Base-by-base conservation (phyloP, 495 filamentous ascomycete genomes). In the Aspergillus carlsbadensis region DNA sequence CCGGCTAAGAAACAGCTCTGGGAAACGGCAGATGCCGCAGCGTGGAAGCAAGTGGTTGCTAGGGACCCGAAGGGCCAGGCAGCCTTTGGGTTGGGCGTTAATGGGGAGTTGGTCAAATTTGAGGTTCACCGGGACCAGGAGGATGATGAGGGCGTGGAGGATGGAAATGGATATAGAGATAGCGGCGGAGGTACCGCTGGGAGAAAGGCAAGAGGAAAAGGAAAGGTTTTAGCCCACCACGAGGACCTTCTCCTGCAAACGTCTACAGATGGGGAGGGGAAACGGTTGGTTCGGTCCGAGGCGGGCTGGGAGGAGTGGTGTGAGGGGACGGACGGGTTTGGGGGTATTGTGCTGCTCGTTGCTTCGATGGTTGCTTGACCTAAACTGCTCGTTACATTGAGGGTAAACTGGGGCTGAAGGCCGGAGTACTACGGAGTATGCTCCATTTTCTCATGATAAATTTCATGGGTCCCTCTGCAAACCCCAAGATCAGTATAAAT, bases 1-100 rank as follows among this genome's bases (percentile, higher is more conserved):
- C 78, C 78, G 17, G 67, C 72, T 3, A 72, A 68, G 53, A 78
- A 74, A 62, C 69, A 70, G 54, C 70, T 79, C 6, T 81, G 78
- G 78, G 75, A 79, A 66, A 75, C 78, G 52, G 46, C 46, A 10
- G 66, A 76, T 57, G 69, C 68, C 57, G 33, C 35, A 10, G 31
- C 29, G 15, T 79, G 75, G 76, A 71, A 66, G 51, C 15, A 39
- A 8, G 70, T 71, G 56, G 63, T 35, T 22, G 52, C 68, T 39
- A 67, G 47, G 37, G 58, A 69, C 1, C 54, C 62, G 13, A 15
- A 15, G 2, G 65, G 42, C 13, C 58, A 61, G 33, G 59, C 54
- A 56, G 52, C 54, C 8, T 78, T 71, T 66, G 75, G 63, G 18
- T 54, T 79, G 57, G 65, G 70, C 21, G 51, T 58, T 3, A 69